These are phyloP conservation scores for Fusarium pseudonygamai DNA, from an alignment of 2,329 filamentous ascomycete species.

Conservation along the genomic window DNA sequence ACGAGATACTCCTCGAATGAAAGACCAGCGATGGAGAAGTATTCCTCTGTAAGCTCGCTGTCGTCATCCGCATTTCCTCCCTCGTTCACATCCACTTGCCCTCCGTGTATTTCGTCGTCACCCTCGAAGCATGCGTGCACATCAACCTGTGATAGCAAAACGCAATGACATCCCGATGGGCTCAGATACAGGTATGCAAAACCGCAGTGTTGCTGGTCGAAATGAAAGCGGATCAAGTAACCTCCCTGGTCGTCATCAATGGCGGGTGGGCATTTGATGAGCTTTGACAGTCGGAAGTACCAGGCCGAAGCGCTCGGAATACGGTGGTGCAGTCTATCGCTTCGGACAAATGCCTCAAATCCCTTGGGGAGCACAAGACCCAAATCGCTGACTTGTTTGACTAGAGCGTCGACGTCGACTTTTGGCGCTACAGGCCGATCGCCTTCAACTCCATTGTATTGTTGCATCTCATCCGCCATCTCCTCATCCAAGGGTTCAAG, in stretches of 20 bases:
- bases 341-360: background rate
- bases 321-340: background rate
- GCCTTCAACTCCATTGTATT: background rate
- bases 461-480: background rate
- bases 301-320: background rate
- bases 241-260: background rate
- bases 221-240: background rate
- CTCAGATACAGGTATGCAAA: conserved; percentile 1
- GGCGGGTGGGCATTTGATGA: background rate
- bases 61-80: background rate
- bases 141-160: background rate
- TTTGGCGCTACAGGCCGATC: background rate
- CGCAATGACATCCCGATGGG: background rate
- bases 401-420: background rate
- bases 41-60: background rate
- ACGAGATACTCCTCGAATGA: conserved; percentile 1
- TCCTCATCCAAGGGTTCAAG: background rate
- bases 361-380: background rate
- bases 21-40: background rate
- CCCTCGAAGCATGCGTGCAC: background rate
- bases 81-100: background rate
- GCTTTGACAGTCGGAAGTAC: background rate
- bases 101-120: background rate
- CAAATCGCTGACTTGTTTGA: background rate
- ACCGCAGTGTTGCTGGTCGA: background rate